Percentiles rank a stretch among this genome's conserved stretches.
phyloP scores from a whole-genome alignment of 805 yeast species.

The Lipomyces mesembrius region DNA sequence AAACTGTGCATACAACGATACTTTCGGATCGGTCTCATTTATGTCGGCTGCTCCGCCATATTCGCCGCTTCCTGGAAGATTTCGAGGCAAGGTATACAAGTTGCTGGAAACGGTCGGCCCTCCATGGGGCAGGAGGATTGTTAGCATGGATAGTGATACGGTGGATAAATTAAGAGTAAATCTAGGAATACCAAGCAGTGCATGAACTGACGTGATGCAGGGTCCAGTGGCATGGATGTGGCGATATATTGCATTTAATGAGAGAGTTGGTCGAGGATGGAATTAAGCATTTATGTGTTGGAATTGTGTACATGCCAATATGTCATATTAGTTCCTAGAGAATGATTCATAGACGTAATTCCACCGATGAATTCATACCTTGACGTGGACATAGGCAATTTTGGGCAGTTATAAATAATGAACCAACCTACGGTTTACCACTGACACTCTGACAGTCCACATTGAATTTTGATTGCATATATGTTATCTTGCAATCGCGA shows the following conservation, averaged over 20 bases:
- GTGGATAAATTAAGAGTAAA: conserved; percentile 16
- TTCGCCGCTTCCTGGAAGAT: conserved; percentile 16
- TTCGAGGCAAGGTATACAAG: conserved; percentile 18
- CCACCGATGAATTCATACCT: too few relatives aligned
- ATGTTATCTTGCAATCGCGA: too few relatives aligned
- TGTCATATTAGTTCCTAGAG: neutral
- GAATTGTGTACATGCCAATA: neutral
- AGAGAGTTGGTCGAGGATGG: neutral
- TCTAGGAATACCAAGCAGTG: conserved; percentile 18
- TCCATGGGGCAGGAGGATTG: conserved; percentile 16
- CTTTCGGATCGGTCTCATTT: conserved; percentile 13
- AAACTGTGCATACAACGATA: conserved; percentile 18
- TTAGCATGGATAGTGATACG: conserved; percentile 16
- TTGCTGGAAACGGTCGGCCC: conserved; percentile 25
- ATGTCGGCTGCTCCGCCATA: conserved; percentile 12
- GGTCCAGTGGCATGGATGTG: neutral
- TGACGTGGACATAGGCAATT: too few relatives aligned
- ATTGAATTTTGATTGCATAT: too few relatives aligned
- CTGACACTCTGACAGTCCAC: too few relatives aligned
- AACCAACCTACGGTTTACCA: too few relatives aligned
- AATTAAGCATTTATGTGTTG: neutral
- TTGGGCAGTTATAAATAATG: too few relatives aligned
- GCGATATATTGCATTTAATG: neutral
- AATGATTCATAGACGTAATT: neutral
- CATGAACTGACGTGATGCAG: neutral